Conservation (phyloP, 2,329 filamentous ascomycete species). For the Hypoxylon sp. region DNA sequence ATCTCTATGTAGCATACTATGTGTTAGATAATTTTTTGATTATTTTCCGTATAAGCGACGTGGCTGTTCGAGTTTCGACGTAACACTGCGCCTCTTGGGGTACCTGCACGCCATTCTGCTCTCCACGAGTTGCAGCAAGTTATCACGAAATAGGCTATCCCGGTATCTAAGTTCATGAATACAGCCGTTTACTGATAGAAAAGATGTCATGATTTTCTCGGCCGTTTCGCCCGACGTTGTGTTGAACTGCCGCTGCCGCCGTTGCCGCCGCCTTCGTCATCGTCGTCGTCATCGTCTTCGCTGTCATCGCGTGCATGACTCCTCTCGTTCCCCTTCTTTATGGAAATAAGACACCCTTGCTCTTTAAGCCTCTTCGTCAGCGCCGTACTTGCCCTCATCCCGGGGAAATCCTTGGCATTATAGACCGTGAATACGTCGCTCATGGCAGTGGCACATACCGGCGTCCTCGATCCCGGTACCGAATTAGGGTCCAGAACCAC, state of each 20-base stretch:
- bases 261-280: constrained; percentile 49
- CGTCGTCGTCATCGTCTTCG: constrained; percentile 63
- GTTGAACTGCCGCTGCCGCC: constrained; percentile 20
- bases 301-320: constrained; percentile 61
- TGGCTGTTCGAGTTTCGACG: constrained; percentile 16
- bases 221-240: constrained; percentile 48
- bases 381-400: constrained; percentile 83
- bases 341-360: constrained; percentile 86
- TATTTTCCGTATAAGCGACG: constrained; percentile 34
- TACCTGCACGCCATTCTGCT: constrained; percentile 8
- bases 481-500: constrained; percentile 78
- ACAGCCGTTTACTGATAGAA: not conserved
- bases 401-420: constrained; percentile 88
- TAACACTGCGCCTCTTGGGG: constrained; percentile 12
- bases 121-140: constrained; percentile 21
- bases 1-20: constrained; percentile 33
- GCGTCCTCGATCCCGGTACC: constrained; percentile 66
- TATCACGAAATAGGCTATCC: constrained; percentile 20
- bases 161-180: constrained; percentile 12
- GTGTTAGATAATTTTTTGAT: constrained; percentile 24
- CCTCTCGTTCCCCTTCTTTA: constrained; percentile 87
- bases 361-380: constrained; percentile 81
- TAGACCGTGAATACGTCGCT: constrained; percentile 84
- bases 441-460: constrained; percentile 67
- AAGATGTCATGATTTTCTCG: constrained; percentile 47